Conservation (phyloP, 768 basidiomycete species). For the Amanita muscaria region DNA sequence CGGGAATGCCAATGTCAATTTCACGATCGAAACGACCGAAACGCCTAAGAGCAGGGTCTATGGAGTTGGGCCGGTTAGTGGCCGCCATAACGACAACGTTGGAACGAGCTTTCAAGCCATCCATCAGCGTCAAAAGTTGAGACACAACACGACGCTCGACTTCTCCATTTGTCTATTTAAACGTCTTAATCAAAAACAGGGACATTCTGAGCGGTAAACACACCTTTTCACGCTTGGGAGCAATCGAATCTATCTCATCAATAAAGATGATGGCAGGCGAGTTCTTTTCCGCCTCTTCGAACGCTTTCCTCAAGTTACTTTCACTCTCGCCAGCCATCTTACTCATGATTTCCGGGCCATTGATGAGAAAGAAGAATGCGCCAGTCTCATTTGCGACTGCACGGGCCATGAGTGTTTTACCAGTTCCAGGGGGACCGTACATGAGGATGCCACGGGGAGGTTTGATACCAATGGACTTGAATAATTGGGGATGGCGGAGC, state of each 20-base stretch:
- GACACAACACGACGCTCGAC: constrained; percentile 99
- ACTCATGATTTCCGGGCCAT: constrained; percentile 99
- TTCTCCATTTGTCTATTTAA: constrained; percentile 87
- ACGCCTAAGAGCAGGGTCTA: constrained; percentile 96
- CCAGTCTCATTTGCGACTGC: constrained; percentile 99
- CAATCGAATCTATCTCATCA: constrained; percentile 98
- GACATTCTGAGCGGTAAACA: constrained; percentile 10
- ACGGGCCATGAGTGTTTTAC: constrained; percentile 99
- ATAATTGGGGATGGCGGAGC: constrained; percentile 95
- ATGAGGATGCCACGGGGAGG: constrained; percentile 97
- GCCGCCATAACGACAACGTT: constrained; percentile 99
- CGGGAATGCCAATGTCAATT: constrained; percentile 98
- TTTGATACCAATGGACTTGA: constrained; percentile 99
- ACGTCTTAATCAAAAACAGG: not conserved
- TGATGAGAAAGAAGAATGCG: constrained; percentile 99
- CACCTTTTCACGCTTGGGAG: constrained; percentile 99
- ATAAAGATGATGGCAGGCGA: constrained; percentile 99
- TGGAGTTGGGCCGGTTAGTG: constrained; percentile 97
- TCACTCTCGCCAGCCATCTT: constrained; percentile 99
- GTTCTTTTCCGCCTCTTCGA: constrained; percentile 99
- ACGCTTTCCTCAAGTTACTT: constrained; percentile 95
- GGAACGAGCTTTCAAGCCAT: constrained; percentile 95
- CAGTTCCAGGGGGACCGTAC: constrained; percentile 98
- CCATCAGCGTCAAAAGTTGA: constrained; percentile 97
- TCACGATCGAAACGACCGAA: constrained; percentile 99